Conservation (phyloP, 352 stramenopile genomes). For the Pythium periplocum region DNA sequence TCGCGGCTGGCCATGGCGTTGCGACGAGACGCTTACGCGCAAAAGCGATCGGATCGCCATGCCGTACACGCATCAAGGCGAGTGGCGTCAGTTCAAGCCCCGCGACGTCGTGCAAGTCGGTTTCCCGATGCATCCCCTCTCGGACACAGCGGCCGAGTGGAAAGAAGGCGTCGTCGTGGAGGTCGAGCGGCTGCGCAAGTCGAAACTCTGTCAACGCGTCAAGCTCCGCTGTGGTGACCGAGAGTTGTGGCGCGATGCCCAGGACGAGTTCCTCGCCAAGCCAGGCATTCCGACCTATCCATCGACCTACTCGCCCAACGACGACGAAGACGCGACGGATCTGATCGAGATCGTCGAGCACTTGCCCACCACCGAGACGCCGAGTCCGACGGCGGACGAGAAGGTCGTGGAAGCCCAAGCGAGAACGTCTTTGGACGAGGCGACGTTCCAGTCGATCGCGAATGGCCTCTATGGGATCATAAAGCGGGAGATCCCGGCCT, state of each 20-base stretch:
- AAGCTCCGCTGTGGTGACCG: slow-evolving; percentile 1
- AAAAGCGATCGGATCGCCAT: slow-evolving; percentile 77
- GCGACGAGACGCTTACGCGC: slow-evolving; percentile 88
- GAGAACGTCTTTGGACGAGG: too few species aligned
- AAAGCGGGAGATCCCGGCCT: too few species aligned
- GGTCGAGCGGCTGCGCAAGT: slow-evolving; percentile 3
- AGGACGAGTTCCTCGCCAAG: slow-evolving; percentile 21
- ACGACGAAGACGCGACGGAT: not conserved
- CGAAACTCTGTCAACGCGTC: not conserved
- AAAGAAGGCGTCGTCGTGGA: slow-evolving; percentile 5
- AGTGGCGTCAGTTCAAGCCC: slow-evolving; percentile 20
- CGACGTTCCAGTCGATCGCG: too few species aligned
- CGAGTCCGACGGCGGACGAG: not conserved
- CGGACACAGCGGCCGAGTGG: slow-evolving; percentile 13
- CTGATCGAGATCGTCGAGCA: not conserved
- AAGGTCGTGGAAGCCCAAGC: not conserved
- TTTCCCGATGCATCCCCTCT: slow-evolving; percentile 3
- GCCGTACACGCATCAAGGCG: slow-evolving; percentile 48
- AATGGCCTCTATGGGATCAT: too few species aligned
- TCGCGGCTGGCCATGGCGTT: slow-evolving; percentile 87
- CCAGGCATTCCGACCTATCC: slow-evolving; percentile 10
- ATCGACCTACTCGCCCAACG: not conserved
- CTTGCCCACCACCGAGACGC: not conserved
- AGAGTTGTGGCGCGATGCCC: slow-evolving; percentile 3
- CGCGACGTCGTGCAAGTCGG: slow-evolving; percentile 16